Evolutionary conservation across 768 basidiomycete genomes (phyloP), one percentile per base, ranked within the genome.

Genomic region (Macrolepiota fuliginosa): DNA sequence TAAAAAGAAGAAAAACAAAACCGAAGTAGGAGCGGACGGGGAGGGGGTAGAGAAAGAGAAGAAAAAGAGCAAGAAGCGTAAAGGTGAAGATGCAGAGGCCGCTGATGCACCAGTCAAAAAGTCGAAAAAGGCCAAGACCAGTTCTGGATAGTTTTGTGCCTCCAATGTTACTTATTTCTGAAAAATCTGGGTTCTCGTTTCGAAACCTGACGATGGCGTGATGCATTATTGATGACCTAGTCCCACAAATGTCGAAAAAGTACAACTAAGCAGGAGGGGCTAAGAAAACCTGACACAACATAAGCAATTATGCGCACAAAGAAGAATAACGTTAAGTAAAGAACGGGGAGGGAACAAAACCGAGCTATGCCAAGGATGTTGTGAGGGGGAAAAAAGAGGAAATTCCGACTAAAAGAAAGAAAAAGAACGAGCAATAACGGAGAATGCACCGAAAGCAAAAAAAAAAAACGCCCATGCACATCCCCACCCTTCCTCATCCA

Each of bases 11-110:
- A 69, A 68, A 51, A 67, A 67, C 36, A 63, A 62, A 50, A 72
- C 73, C 45, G 74, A 72, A 54, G 70, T 6, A 35, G 13, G 71
- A 64, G 51, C 45, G 25, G 58, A 72, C 68, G 69, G 70, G 63
- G 58, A 53, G 45, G 69, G 67, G 52, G 67, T 66, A 40, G 63
- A 62, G 50, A 72, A 74, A 47, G 74, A 71, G 56, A 70, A 74
- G 62, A 75, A 68, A 63, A 84, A 81, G 63, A 77, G 80, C 37
- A 86, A 82, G 69, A 79, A 77, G 53, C 75, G 81, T 25, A 81
- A 78, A 52, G 81, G 78, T 24, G 76, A 74, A 3, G 70, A 64
- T 29, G 70, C 55, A 0, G 63, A 61, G 47, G 60, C 50, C 13
- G 66, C 66, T 12, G 58, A 57, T 29, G 54, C 63, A 12, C 65